Conservation (phyloP, 345 rosid species). For the Rhizophora mangle region DNA sequence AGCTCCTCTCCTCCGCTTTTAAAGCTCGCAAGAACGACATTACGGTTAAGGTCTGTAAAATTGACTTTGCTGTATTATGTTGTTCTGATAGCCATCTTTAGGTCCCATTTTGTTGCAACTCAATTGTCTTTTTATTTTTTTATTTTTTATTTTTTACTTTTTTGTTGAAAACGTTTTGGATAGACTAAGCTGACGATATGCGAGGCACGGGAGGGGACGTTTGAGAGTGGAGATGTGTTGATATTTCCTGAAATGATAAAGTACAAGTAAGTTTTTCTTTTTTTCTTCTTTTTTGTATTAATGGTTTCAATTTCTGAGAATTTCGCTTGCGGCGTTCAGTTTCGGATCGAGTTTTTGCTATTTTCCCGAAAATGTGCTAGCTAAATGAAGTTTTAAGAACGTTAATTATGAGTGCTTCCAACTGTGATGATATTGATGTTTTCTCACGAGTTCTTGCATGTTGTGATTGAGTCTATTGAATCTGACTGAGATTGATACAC, state of each 20-base stretch:
- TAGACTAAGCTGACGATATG: slow-evolving; percentile 69
- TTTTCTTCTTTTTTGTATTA: neutral
- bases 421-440: too few species aligned
- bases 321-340: neutral
- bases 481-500: too few species aligned
- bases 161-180: neutral
- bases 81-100: slow-evolving; percentile 6
- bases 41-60: slow-evolving; percentile 45
- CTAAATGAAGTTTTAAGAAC: neutral
- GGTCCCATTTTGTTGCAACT: neutral
- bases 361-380: neutral
- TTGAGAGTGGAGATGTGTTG: slow-evolving; percentile 80
- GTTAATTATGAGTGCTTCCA: too few species aligned
- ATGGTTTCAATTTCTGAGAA: neutral
- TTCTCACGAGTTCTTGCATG: too few species aligned
- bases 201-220: slow-evolving; percentile 54
- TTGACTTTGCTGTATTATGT: neutral
- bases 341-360: neutral
- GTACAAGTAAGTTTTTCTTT: slow-evolving; percentile 58
- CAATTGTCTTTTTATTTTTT: neutral
- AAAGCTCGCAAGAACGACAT: slow-evolving; percentile 64
- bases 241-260: slow-evolving; percentile 87
- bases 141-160: neutral
- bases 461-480: too few species aligned
- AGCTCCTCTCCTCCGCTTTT: slow-evolving; percentile 53